Percentiles rank a stretch among this genome's conserved stretches.
Evolutionary conservation across 768 basidiomycete genomes (phyloP).

Genomic region (Amyloporia xantha): DNA sequence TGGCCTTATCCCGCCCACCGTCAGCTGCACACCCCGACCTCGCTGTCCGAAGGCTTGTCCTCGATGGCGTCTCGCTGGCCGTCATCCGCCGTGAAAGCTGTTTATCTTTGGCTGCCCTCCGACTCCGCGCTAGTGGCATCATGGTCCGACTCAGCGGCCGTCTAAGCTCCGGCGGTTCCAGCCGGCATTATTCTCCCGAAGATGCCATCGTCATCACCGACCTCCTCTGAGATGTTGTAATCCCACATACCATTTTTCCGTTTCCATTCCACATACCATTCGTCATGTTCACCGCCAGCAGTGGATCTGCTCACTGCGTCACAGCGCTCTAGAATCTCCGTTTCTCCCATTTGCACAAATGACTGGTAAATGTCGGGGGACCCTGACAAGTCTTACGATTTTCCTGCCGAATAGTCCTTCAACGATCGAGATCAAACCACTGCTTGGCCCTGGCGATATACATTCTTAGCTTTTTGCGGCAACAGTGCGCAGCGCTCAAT

Average conservation of each 20-base stretch:
- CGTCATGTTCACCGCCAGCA: not conserved
- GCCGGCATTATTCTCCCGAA: not conserved
- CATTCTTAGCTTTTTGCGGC: not conserved
- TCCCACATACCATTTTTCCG: not conserved
- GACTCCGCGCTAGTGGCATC: too few species aligned
- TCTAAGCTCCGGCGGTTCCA: not conserved
- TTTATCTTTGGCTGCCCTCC: too few species aligned
- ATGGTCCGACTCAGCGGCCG: too few species aligned
- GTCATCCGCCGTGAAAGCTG: too few species aligned
- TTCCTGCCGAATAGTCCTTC: not conserved
- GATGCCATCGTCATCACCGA: not conserved
- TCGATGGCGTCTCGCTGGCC: not conserved
- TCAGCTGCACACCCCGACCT: not conserved
- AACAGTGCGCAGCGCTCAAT: not conserved
- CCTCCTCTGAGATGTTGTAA: not conserved
- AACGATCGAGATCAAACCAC: not conserved
- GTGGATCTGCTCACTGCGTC: not conserved
- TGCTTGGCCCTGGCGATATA: not conserved
- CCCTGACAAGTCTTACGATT: not conserved
- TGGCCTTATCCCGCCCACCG: not conserved
- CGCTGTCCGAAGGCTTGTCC: too few species aligned
- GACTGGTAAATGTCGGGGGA: not conserved
- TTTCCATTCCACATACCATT: not conserved
- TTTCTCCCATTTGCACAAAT: not conserved
- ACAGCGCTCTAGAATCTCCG: not conserved